Evolutionary conservation across 768 basidiomycete genomes (phyloP).

Genomic region (Termitomyces sp.): DNA sequence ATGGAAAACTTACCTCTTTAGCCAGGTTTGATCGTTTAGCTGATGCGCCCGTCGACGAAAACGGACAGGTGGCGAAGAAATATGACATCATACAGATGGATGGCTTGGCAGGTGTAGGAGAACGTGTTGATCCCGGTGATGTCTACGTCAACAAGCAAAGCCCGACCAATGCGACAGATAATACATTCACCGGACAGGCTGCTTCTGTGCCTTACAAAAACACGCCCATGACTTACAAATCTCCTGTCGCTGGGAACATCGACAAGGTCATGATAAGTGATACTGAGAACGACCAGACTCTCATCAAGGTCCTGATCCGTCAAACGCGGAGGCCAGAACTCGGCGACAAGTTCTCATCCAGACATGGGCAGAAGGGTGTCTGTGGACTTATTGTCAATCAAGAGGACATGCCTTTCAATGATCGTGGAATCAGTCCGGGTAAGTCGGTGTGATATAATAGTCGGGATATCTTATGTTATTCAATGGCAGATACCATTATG

Average conservation of each 20-base stretch:
- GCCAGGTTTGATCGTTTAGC: conserved; percentile 87
- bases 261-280: conserved; percentile 98
- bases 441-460: conserved; percentile 19
- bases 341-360: conserved; percentile 97
- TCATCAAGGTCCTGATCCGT: conserved; percentile 95
- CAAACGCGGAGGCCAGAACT: conserved; percentile 96
- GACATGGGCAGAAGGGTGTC: conserved; percentile 99
- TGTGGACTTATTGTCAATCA: conserved; percentile 99
- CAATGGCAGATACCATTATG: conserved; percentile 87
- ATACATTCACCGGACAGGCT: conserved; percentile 79
- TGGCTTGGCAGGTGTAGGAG: conserved; percentile 92
- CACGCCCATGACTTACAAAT: conserved; percentile 89
- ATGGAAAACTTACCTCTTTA: background rate
- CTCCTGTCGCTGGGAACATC: conserved; percentile 87
- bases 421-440: conserved; percentile 93
- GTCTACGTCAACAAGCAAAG: conserved; percentile 97
- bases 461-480: conserved; percentile 3
- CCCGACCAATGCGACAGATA: conserved; percentile 90
- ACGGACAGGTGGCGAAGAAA: conserved; percentile 72
- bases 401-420: conserved; percentile 99
- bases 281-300: conserved; percentile 91
- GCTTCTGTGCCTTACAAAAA: conserved; percentile 87
- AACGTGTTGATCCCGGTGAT: conserved; percentile 88
- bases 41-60: conserved; percentile 84
- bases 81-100: conserved; percentile 91